These are phyloP conservation scores for Arabidopsis hybrid DNA, from an alignment of 441 rosid genomes.

Conservation along the genomic window DNA sequence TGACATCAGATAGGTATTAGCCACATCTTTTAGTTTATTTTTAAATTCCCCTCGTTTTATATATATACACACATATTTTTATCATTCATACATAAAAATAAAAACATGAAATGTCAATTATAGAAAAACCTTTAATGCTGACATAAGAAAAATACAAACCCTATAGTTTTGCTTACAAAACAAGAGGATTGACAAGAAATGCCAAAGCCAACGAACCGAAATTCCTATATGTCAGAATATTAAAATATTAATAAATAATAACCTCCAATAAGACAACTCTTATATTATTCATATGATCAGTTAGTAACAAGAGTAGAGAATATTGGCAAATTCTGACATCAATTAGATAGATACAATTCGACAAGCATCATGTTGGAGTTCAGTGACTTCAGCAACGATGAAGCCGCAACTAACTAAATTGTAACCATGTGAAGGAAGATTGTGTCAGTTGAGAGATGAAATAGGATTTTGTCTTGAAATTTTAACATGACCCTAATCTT, in stretches of 20 bases:
- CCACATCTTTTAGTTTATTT: background rate
- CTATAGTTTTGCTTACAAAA: background rate
- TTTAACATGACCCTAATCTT: background rate
- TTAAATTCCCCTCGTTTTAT: background rate
- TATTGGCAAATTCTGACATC: conserved; percentile 33
- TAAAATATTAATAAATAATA: background rate
- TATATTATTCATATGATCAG: conserved; percentile 12
- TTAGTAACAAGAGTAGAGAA: conserved; percentile 22
- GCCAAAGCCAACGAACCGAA: conserved; percentile 34
- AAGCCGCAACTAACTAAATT: conserved; percentile 26
- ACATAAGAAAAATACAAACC: background rate
- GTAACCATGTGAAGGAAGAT: background rate
- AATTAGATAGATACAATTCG: conserved; percentile 36
- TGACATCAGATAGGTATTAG: conserved; percentile 25
- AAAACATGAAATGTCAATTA: background rate
- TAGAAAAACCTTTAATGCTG: background rate
- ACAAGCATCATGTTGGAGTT: conserved; percentile 30
- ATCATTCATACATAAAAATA: background rate
- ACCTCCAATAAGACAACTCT: conserved; percentile 19
- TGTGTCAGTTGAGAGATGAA: conserved; percentile 16
- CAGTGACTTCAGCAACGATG: conserved; percentile 35
- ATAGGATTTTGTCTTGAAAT: background rate
- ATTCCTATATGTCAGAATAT: conserved; percentile 31
- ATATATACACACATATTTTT: no score
- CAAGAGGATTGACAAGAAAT: conserved; percentile 11